Evolutionary conservation across 306 rosid genomes (phyloP).

Genomic region (Glycine soja): DNA sequence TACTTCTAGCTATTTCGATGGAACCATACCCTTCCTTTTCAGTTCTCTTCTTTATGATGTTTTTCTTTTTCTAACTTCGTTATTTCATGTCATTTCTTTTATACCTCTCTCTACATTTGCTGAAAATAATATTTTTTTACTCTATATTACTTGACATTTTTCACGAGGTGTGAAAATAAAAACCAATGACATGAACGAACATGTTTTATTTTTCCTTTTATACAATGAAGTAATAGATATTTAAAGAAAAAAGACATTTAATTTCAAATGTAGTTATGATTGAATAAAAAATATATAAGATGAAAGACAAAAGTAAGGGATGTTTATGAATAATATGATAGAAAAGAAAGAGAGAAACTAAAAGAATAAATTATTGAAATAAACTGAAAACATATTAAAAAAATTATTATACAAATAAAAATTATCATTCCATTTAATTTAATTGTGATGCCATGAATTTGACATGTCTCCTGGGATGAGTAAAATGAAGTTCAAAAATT

Average conservation of each 20-base stretch:
- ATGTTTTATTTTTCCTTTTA: not conserved
- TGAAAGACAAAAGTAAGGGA: not conserved
- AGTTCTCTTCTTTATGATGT: slow-evolving; percentile 1
- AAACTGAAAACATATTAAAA: not conserved
- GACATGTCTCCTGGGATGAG: not conserved
- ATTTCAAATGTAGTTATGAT: not conserved
- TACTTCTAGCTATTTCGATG: not conserved
- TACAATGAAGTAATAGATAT: not conserved
- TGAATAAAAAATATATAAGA: not conserved
- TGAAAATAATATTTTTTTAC: too few species aligned
- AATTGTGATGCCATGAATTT: not conserved
- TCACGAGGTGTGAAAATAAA: not conserved
- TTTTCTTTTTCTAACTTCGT: not conserved
- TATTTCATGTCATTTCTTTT: not conserved
- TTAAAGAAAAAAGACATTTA: not conserved
- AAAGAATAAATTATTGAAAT: not conserved
- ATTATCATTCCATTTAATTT: not conserved
- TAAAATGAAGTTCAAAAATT: too few species aligned
- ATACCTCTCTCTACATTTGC: not conserved
- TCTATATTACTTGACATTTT: not conserved
- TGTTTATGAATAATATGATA: not conserved
- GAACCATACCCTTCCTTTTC: not conserved
- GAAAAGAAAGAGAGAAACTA: not conserved
- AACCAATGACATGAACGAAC: not conserved
- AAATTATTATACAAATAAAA: not conserved